Evolutionary conservation across 306 rosid species (phyloP).

Genomic region (Castanea crenata): DNA sequence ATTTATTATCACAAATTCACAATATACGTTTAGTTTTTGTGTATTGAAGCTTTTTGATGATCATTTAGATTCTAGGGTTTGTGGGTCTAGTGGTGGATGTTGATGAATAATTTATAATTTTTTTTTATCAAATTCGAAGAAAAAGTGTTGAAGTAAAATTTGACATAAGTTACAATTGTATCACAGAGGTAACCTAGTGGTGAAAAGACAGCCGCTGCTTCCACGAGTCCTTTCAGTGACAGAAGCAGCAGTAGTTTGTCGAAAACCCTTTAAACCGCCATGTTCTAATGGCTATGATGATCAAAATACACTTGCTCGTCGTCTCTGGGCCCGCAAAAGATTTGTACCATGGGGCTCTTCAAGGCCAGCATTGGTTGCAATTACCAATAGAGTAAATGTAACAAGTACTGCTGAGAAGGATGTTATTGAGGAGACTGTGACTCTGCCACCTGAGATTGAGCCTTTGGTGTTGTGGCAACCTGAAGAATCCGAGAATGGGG

Average conservation of each 20-base stretch:
- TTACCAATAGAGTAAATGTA: slow-evolving; percentile 29
- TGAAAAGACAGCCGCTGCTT: slow-evolving; percentile 76
- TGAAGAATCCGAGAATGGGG: slow-evolving; percentile 39
- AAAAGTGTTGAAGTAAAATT: not conserved
- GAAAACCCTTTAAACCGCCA: slow-evolving; percentile 93
- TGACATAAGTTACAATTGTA: not conserved
- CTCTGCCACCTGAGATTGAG: slow-evolving; percentile 70
- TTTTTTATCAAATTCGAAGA: not conserved
- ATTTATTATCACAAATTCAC: not conserved
- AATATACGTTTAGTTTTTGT: not conserved
- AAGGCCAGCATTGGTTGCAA: slow-evolving; percentile 36
- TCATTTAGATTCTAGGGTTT: not conserved
- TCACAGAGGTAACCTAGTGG: slow-evolving; percentile 69
- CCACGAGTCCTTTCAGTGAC: slow-evolving; percentile 80
- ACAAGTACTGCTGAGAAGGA: slow-evolving; percentile 32
- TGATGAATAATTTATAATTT: not conserved
- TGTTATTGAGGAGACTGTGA: slow-evolving; percentile 37
- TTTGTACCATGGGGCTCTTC: slow-evolving; percentile 94
- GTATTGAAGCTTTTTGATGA: not conserved
- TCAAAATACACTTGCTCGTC: slow-evolving; percentile 57
- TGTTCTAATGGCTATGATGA: slow-evolving; percentile 48
- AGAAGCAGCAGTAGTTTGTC: slow-evolving; percentile 62
- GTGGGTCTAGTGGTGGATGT: not conserved
- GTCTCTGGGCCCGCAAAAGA: slow-evolving; percentile 81
- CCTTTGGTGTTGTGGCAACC: slow-evolving; percentile 88